A percentile compares a stretch with the other conserved stretches of the same genome.
phyloP scores from a whole-genome alignment of 768 basidiomycete species.

The Leccinum imitatum region DNA sequence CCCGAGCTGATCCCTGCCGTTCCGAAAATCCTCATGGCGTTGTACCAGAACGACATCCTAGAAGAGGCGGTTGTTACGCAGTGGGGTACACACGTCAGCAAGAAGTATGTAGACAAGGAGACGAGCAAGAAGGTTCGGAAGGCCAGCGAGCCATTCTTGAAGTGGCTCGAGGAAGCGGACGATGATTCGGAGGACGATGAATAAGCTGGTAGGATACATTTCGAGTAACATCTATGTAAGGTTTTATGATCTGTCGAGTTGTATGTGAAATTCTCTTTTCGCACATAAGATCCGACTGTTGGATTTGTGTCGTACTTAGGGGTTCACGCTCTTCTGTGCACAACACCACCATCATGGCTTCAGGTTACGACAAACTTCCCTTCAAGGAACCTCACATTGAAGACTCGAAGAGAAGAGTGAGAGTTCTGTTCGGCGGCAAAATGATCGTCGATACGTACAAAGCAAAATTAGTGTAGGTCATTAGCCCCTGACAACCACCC shows the following conservation, averaged over 20 bases:
- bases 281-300: too few relatives aligned
- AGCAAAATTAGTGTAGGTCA: constrained; percentile 55
- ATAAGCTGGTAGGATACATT: constrained; percentile 9
- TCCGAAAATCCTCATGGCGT: constrained; percentile 90
- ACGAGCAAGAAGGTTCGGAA: constrained; percentile 94
- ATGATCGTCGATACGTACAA: constrained; percentile 56
- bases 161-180: constrained; percentile 92
- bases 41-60: constrained; percentile 90
- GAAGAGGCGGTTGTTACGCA: constrained; percentile 88
- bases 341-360: constrained; percentile 13
- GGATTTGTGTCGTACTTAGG: not conserved
- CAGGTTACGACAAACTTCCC: constrained; percentile 25
- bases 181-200: constrained; percentile 40
- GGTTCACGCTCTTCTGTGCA: not conserved
- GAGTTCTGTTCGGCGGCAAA: constrained; percentile 51
- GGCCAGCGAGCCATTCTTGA: constrained; percentile 93
- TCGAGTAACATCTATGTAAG: not conserved
- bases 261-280: constrained; percentile 1
- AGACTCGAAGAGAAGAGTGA: constrained; percentile 47
- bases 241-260: constrained; percentile 17
- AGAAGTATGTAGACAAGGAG: constrained; percentile 95
- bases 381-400: constrained; percentile 50
- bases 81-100: constrained; percentile 96
- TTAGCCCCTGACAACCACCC: constrained; percentile 1
- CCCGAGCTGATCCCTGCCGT: constrained; percentile 70